Conservation (phyloP, 2,329 filamentous ascomycete genomes). For the Nannizziopsis arthrosporioides region DNA sequence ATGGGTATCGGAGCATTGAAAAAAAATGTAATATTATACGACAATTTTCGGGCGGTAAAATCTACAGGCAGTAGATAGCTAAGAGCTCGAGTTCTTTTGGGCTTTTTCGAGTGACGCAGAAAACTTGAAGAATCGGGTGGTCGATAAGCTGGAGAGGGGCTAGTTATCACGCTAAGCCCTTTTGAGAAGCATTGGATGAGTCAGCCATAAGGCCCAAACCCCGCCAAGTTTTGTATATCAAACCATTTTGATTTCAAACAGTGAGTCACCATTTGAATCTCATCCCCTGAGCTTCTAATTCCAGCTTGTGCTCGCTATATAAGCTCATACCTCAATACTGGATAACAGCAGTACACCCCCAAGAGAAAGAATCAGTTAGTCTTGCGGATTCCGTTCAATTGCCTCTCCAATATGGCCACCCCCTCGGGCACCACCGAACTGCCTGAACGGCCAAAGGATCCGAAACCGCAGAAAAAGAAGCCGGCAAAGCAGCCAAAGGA, state of each 20-base stretch:
- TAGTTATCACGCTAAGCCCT: not conserved
- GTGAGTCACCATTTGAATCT: too few species aligned
- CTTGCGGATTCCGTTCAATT: not conserved
- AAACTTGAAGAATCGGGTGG: too few species aligned
- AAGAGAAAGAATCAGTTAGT: not conserved
- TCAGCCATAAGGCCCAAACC: not conserved
- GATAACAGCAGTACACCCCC: not conserved
- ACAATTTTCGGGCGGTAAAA: too few species aligned
- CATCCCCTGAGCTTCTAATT: too few species aligned
- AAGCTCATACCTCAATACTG: not conserved
- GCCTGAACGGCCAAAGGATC: conserved; percentile 10
- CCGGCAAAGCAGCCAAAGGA: conserved; percentile 10
- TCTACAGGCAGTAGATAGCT: too few species aligned
- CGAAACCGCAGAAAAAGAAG: conserved; percentile 6
- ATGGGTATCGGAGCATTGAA: too few species aligned
- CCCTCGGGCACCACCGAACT: conserved; percentile 5
- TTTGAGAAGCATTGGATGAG: conserved; percentile 1
- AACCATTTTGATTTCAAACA: too few species aligned
- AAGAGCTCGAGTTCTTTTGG: too few species aligned
- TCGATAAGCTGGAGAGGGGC: not conserved
- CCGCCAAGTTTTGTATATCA: conserved; percentile 1
- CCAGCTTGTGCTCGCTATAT: too few species aligned
- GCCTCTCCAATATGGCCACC: not conserved
- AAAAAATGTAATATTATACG: too few species aligned
- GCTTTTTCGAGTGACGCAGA: too few species aligned